Evolutionary conservation across 2,329 filamentous ascomycete species (phyloP), one percentile per base, ranked within the genome.

Genomic region (Colletotrichum noveboracense): DNA sequence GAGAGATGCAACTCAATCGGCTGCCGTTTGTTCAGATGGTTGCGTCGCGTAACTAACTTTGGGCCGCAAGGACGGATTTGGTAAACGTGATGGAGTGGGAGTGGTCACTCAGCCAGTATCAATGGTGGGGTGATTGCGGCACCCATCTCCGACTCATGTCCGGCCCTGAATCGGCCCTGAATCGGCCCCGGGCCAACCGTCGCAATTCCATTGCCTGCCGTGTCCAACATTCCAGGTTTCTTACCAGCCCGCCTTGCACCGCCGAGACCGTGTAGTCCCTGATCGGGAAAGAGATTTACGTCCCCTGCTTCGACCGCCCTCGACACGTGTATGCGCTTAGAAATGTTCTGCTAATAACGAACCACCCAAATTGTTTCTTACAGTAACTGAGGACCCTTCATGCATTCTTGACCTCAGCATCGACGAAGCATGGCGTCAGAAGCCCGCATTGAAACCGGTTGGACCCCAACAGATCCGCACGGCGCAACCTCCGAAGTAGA

Each of bases 261-360:
- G 70, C 64, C 62, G 64, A 75, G 70, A 69, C 64, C 21, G 32
- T 48, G 14, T n/a, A 34, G 34, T 24, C 70, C 38, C 70, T 52
- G 58, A 60, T 65, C n/a, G 14, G 64, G 70, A 60, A 76, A 76
- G 64, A 65, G 74, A 76, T 69, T 74, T 62, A 16, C 72, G 26
- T 13, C 13, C n/a, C 32, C 32, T 61, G 16, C 55, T 61, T 58
- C 55, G 16, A 64, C 28, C 26, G 28, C 43, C 14, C 36, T 61
- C 52, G 52, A 75, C 72, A 52, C 61, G 61, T 62, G 36, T 61
- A n/a, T 69, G 73, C n/a, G 73, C 64, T 72, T 34, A 36, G 14
- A 43, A 67, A 62, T 26, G 9, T 38, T 13, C 16, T 48, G 32
- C 28, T 48, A 24, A 13, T 12, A 52, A 24, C 38, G 48, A 56